Percentiles rank a stretch among this genome's conserved stretches.
Conservation (phyloP, 345 rosid genomes). For the Streptanthus diversifolius region DNA sequence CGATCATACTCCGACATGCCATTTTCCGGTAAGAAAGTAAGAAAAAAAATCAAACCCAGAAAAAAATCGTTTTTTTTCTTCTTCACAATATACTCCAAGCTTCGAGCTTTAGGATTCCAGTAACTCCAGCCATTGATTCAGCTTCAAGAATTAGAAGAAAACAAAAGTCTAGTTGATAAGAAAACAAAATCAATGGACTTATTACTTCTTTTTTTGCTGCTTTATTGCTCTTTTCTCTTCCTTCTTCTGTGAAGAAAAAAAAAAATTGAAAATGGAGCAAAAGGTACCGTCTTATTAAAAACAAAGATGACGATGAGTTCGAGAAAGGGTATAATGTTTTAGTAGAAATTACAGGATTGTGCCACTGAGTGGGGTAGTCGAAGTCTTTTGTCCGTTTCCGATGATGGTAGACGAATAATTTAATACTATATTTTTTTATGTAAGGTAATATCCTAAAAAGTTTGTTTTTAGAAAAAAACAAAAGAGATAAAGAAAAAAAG, state of each 20-base stretch:
- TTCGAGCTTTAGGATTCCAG: slow-evolving; percentile 45
- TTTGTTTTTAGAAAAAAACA: slow-evolving; percentile 27
- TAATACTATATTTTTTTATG: background rate
- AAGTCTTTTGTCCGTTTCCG: slow-evolving; percentile 41
- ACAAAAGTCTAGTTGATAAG: background rate
- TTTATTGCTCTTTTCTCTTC: slow-evolving; percentile 21
- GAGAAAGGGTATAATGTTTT: slow-evolving; percentile 27
- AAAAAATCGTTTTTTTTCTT: background rate
- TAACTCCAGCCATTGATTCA: slow-evolving; percentile 51
- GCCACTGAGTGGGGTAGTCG: slow-evolving; percentile 44
- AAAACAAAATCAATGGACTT: slow-evolving; percentile 12
- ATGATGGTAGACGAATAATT: slow-evolving; percentile 29
- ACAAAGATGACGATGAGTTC: slow-evolving; percentile 32
- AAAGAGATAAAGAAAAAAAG: slow-evolving; percentile 30
- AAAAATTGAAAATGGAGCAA: slow-evolving; percentile 9
- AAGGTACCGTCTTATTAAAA: slow-evolving; percentile 29
- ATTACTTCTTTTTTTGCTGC: background rate
- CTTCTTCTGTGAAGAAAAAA: background rate
- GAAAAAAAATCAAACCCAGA: background rate
- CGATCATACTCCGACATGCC: slow-evolving; percentile 63
- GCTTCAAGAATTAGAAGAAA: background rate
- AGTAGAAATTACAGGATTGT: slow-evolving; percentile 30
- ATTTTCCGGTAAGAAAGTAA: slow-evolving; percentile 33
- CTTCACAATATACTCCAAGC: slow-evolving; percentile 48
- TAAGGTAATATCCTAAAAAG: slow-evolving; percentile 30